Base-by-base conservation (phyloP, 2,329 filamentous ascomycete species). In the Didymella exigua region DNA sequence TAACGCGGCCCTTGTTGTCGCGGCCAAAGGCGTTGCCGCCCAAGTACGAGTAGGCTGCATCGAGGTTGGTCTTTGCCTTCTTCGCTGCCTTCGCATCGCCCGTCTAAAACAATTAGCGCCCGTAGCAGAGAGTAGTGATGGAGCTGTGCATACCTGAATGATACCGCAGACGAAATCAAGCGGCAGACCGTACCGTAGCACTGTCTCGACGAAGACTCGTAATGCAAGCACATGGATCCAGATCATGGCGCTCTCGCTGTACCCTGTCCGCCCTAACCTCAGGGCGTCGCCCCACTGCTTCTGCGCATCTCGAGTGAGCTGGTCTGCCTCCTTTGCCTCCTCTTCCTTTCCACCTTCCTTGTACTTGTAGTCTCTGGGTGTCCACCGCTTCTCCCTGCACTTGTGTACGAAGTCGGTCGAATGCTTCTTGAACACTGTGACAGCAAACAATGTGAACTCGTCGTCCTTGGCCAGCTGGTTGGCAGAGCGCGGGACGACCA, bases 151-250 rank as follows among this genome's bases (percentile, higher is more conserved):
- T 59, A 96, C 93, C 87, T 91, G 88, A 59, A 98, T 81, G 63
- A 97, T 78, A 14, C 88, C 91, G 65, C 89, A 90, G 43, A 96
- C 88, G 76, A 93, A 99, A 66, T 96, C 90, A 61, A 97, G 78
- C 42, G 95, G 95, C 67, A 99, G 77, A 24, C 95, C 95, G 71
- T 99, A 99, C 62, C 95, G 86, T 71, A 99, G 80, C n/a, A 99
- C 95, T 5, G 93, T 96, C 82, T 99, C 95, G 18, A 99, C 95
- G 76, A 98, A 99, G 18, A 98, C 93, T 49, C 95, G 83, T 68
- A 99, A 78, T 6, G 93, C 90, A 69, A 98, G 81, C 24, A 96
- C 89, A 72, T 99, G 95, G 44, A 96, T 84, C 91, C 93, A 96
- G 49, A 93, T 89, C 91, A 96, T 96, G 62, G 96, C 91, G 59